Evolutionary conservation across 768 basidiomycete genomes (phyloP), one percentile per base, ranked within the genome.

Genomic region (Cystoderma amianthinum): DNA sequence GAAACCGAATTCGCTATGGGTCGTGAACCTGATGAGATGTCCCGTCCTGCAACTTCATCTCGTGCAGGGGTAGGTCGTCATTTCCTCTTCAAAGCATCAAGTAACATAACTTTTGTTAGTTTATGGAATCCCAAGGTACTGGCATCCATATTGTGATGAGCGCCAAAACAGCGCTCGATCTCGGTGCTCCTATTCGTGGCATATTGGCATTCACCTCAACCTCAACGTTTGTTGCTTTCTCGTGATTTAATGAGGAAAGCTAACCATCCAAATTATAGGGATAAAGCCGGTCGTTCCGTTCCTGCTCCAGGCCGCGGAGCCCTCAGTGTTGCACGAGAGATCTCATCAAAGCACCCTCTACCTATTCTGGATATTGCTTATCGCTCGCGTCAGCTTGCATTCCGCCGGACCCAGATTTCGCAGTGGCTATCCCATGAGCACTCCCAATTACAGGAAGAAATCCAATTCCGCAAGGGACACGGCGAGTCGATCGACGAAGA

Each of bases 1-100:
- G 90, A 93, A 62, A 90, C 90, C 21, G 96, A 99, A 62, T 89
- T 97, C 56, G 95, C 94, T 3, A 96, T 96, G 87, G 96, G 96
- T 46, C 93, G 96, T 51, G 96, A 99, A 63, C 94, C 96, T 4
- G 92, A 89, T 28, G 96, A 99, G 63, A 94, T 98, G 87, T 99
- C 96, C 35, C 85, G 96, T 44, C 96, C 96, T 12, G 86, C 95
- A 7, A 97, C 95, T 1, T 88, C 85, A 7, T 98, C 95, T 49
- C 90, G 96, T 58, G 77, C 93, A 55, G 96, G 96, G 50, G 88
- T 90, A 60, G 58, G 80, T 68, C 22, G 30, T 30, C n/a, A 36
- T 44, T 35, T 39, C 18, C 45, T 51, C 21, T 32, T 12, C 23
- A 33, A 32, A 42, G 52, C n/a, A 48, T 23, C 24, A 34, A 18